Base-by-base conservation (phyloP, 1,284 basidiomycete species). In the Melampsora medusae region DNA sequence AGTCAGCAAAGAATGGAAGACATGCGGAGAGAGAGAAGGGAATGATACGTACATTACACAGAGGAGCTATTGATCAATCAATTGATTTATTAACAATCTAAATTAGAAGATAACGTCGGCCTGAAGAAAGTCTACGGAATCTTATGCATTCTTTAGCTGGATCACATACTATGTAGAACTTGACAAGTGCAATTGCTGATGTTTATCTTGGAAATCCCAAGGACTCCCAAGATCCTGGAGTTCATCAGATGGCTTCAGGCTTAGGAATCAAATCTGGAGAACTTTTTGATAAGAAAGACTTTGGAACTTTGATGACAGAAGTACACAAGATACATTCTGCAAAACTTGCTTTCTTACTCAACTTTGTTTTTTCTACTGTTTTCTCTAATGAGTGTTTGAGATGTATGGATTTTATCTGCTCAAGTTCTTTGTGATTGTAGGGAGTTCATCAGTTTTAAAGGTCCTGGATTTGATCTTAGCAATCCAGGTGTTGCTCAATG, bases 91-190 rank as follows among this genome's bases (percentile, higher is more conserved):
- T n/a, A n/a, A n/a, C n/a, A n/a, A n/a, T n/a, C n/a, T n/a, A n/a
- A n/a, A n/a, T n/a, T n/a, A n/a, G n/a, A n/a, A n/a, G n/a, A n/a
- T n/a, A n/a, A n/a, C n/a, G 2, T 9, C 19, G 17, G 0, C 50
- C 50, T 19, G 5, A 69, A 5, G 22, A 69, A 10, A 4, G 16
- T n/a, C 4, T 69, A 35, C 33, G 56, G 1, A 69, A 53, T 38
- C 22, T 69, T 3, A 22, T 59, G 17, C 59, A 38, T 28, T 56
- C 42, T 22, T 33, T 69, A n/a, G 67, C 50, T 19, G 67, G 33
- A 22, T 69, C 50, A 4, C 50, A 56, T 31, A 59, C 67, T 22
- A 48, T 68, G 12, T 68, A 48, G 48, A 68, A 68, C n/a, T 19
- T 68, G 31, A 53, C 25, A 14, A 38, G 50, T 7, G 46, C 6